These are phyloP conservation scores for Sicyos edulis DNA, from an alignment of 306 rosid genomes.

Conservation along the genomic window DNA sequence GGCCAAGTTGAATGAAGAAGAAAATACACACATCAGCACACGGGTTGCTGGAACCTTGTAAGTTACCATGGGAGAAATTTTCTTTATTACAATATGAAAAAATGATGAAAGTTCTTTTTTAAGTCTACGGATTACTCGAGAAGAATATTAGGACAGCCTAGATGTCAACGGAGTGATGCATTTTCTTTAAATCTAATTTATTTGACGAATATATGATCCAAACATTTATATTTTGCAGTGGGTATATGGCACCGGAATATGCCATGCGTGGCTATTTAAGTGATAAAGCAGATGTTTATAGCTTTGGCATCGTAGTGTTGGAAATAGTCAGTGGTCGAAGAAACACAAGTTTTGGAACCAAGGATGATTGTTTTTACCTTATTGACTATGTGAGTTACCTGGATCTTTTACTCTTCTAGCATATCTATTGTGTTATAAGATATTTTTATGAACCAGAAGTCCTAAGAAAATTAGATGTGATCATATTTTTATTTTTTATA, in stretches of 20 bases:
- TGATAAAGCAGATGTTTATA: constrained; percentile 72
- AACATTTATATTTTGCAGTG: constrained; percentile 27
- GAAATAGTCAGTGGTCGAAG: constrained; percentile 52
- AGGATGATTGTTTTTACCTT: constrained; percentile 40
- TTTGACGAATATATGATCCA: neutral
- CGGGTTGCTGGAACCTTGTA: constrained; percentile 65
- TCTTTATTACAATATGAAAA: neutral
- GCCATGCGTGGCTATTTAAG: constrained; percentile 67
- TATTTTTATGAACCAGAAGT: neutral
- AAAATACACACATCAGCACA: constrained; percentile 62
- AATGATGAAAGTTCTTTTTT: neutral
- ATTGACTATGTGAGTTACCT: constrained; percentile 46
- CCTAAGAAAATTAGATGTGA: too few relatives aligned
- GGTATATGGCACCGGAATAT: constrained; percentile 55
- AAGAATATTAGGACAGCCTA: neutral
- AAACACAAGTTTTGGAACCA: constrained; percentile 41
- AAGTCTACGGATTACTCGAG: neutral
- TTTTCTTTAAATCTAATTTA: neutral
- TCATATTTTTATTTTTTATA: too few relatives aligned
- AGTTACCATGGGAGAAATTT: constrained; percentile 24
- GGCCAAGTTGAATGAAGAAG: constrained; percentile 53
- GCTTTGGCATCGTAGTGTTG: constrained; percentile 51
- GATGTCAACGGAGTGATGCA: neutral
- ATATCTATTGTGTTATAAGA: neutral
- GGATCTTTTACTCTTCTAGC: neutral